Evolutionary conservation across 1,284 basidiomycete species (phyloP).

Genomic region (Cryptococcus sp.): DNA sequence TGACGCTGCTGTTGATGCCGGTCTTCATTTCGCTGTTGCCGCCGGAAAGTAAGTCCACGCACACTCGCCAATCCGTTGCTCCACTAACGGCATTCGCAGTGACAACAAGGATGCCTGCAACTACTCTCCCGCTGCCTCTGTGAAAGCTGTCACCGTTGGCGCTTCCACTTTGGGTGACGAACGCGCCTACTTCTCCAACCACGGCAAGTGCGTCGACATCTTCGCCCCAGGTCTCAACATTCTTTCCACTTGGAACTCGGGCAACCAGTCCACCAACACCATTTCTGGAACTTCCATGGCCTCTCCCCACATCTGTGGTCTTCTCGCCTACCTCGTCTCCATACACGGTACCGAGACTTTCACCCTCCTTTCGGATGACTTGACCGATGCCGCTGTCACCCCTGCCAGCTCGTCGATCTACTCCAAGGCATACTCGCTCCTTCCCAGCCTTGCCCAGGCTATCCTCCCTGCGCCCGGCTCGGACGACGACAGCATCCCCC

Average conservation of each 20-base stretch:
- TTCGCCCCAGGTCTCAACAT: slow-evolving; percentile 83
- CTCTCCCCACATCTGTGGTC: slow-evolving; percentile 63
- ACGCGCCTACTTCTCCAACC: slow-evolving; percentile 86
- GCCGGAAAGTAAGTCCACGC: slow-evolving; percentile 64
- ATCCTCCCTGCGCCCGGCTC: slow-evolving; percentile 46
- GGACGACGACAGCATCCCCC: slow-evolving; percentile 12
- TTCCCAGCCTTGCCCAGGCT: slow-evolving; percentile 43
- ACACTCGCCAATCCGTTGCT: slow-evolving; percentile 24
- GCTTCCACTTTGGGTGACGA: slow-evolving; percentile 78
- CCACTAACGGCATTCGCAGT: slow-evolving; percentile 39
- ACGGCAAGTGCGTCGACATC: slow-evolving; percentile 75
- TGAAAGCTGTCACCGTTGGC: slow-evolving; percentile 80
- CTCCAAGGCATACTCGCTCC: slow-evolving; percentile 53
- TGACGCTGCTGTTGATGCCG: slow-evolving; percentile 76
- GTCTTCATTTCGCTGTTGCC: slow-evolving; percentile 93
- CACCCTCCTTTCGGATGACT: slow-evolving; percentile 37
- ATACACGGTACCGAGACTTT: slow-evolving; percentile 69
- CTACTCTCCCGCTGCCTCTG: slow-evolving; percentile 75
- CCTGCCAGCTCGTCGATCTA: slow-evolving; percentile 34
- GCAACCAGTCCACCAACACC: slow-evolving; percentile 63
- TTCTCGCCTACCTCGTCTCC: slow-evolving; percentile 81
- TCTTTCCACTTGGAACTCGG: slow-evolving; percentile 71
- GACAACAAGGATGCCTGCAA: slow-evolving; percentile 67
- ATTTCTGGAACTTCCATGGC: slow-evolving; percentile 65
- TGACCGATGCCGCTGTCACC: slow-evolving; percentile 33